These are phyloP conservation scores for Paecilomyces formosus DNA, from an alignment of 2,329 filamentous ascomycete species.

Conservation along the genomic window DNA sequence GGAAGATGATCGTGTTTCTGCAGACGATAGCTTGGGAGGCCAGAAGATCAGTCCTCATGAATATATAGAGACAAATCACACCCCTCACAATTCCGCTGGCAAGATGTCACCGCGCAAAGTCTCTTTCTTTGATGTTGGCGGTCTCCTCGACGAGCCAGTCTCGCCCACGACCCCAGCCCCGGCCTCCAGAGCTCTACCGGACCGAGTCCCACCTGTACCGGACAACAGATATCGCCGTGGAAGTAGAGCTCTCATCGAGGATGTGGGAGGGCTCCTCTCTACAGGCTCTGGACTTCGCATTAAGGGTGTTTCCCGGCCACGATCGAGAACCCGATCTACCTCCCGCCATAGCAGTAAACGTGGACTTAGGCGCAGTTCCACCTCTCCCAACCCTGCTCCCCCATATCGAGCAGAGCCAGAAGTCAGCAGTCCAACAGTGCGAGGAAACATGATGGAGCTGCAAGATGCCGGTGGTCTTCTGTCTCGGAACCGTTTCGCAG, in stretches of 20 bases:
- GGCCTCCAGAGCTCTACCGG: slow-evolving; percentile 1
- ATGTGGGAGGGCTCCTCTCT: slow-evolving; percentile 24
- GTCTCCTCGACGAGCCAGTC: slow-evolving; percentile 59
- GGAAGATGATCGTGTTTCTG: slow-evolving; percentile 22
- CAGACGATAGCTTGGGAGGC: slow-evolving; percentile 22
- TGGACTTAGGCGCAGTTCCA: slow-evolving; percentile 12
- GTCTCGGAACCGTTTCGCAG: slow-evolving; percentile 4
- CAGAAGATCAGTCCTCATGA: slow-evolving; percentile 25
- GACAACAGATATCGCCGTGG: slow-evolving; percentile 9
- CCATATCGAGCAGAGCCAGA: slow-evolving; percentile 14
- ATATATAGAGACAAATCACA: slow-evolving; percentile 23
- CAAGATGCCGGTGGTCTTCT: slow-evolving; percentile 40
- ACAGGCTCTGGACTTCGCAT: slow-evolving; percentile 5
- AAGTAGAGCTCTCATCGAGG: slow-evolving; percentile 25
- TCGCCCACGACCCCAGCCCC: slow-evolving; percentile 12
- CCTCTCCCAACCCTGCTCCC: slow-evolving; percentile 10
- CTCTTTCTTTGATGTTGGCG: slow-evolving; percentile 81
- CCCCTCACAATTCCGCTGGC: slow-evolving; percentile 24
- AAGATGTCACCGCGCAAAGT: slow-evolving; percentile 51
- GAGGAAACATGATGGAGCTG: slow-evolving; percentile 23
- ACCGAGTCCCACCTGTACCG: background rate
- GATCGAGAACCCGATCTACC: background rate
- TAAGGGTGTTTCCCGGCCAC: slow-evolving; percentile 9
- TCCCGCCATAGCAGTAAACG: slow-evolving; percentile 4
- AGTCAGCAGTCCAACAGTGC: slow-evolving; percentile 7